Base-by-base conservation (phyloP, 2,329 filamentous ascomycete species). In the Diaporthe eres region DNA sequence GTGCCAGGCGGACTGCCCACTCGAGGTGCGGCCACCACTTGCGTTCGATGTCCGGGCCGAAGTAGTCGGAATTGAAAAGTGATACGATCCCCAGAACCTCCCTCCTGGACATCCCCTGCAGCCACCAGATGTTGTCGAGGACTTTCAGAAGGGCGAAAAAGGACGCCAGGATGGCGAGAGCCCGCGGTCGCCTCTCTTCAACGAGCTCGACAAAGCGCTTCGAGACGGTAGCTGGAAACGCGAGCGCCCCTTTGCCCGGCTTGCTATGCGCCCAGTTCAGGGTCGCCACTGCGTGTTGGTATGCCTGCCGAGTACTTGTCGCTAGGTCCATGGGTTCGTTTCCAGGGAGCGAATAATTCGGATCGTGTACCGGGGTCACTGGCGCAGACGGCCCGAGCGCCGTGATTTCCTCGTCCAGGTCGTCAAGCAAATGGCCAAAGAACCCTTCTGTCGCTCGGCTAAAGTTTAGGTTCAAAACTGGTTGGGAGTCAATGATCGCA, bases 101-200 rank as follows among this genome's bases (percentile, higher is more conserved):
- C 74, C 91, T 88, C 22, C 89, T 88, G 10, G 92, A 89, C 79
- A 93, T 92, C 53, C 92, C 92, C 28, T 91, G 88, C 39, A 94
- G 85, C 93, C 93, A 95, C 93, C 93, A 95, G 22, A 92, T 85
- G 22, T 86, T 82, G 76, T 92, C 89, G 77, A 93, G 85, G 47
- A 88, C 88, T 80, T 92, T 92, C 63, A 94, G 85, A 51, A 93
- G 84, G 39, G 91, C 92, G 79, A 93, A 93, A 81, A 93, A 94
- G 81, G 90, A 92, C 9, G 91, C 92, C 1, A 93, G 86, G 49
- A 93, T 91, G 44, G 89, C 88, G 39, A 94, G 85, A 2, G 92
- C 91, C 17, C 92, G 89, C 1, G 92, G 92, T 17, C 90, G 87
- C 75, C 89, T 88, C 72, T 87, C 85, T 77, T 90, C 88, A 17